These are phyloP conservation scores for Vitellaria paradoxa DNA, from an alignment of 179 eudicot species.

Conservation along the genomic window DNA sequence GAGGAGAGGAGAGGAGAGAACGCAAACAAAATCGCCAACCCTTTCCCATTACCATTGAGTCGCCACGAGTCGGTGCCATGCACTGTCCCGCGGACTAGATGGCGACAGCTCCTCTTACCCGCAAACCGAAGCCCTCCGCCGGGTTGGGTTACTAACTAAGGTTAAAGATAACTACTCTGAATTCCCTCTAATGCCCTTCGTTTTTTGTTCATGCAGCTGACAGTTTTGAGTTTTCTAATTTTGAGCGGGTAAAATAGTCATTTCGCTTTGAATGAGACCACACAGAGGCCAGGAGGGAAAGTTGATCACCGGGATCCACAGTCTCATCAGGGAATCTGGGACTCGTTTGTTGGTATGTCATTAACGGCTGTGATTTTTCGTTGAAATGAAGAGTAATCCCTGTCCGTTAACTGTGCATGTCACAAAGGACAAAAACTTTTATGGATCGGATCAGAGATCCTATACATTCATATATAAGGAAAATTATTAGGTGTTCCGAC, in stretches of 20 bases:
- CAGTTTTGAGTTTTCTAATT: too few species aligned
- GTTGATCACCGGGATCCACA: not conserved
- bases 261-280: not conserved
- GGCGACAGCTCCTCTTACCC: not conserved
- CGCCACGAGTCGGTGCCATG: not conserved
- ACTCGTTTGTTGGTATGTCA: not conserved
- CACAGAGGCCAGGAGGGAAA: not conserved
- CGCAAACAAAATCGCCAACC: not conserved
- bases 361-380: not conserved
- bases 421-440: too few species aligned
- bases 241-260: too few species aligned
- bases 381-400: too few species aligned
- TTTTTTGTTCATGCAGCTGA: too few species aligned
- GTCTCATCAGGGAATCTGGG: not conserved
- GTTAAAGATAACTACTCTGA: too few species aligned
- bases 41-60: not conserved
- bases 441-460: too few species aligned
- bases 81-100: not conserved
- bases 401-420: too few species aligned
- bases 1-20: not conserved
- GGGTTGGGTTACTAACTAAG: too few species aligned
- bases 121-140: not conserved
- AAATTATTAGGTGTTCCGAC: too few species aligned
- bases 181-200: too few species aligned
- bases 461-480: too few species aligned